Conservation (phyloP, 768 basidiomycete species). For the Phaffia tasmanica region DNA sequence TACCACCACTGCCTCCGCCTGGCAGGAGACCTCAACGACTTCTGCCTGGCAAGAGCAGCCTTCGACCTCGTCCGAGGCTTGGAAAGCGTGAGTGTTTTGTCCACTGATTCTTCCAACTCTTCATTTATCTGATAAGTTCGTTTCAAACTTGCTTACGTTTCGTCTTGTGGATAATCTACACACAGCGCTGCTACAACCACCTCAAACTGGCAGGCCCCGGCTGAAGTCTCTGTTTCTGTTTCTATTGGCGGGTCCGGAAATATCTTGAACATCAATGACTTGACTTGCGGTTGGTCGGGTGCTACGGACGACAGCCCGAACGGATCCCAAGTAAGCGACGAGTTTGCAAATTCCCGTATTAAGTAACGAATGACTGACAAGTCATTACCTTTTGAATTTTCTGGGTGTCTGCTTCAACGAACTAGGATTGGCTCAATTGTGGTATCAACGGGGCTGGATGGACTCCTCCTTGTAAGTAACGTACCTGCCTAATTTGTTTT, state of each 20-base stretch:
- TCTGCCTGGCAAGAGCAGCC: no score
- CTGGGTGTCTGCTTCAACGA: neutral
- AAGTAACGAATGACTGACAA: no score
- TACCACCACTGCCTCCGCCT: no score
- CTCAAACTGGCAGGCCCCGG: neutral
- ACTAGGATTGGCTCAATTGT: slow-evolving; percentile 19
- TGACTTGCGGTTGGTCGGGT: slow-evolving; percentile 15
- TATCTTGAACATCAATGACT: slow-evolving; percentile 11
- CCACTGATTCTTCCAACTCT: neutral
- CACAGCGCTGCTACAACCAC: neutral
- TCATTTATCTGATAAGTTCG: neutral
- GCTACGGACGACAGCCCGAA: neutral
- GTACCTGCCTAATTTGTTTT: neutral
- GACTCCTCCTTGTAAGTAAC: slow-evolving; percentile 22
- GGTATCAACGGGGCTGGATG: slow-evolving; percentile 23
- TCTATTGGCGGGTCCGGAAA: neutral
- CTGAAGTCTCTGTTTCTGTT: neutral
- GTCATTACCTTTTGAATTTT: no score
- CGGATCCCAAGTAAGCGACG: slow-evolving; percentile 18
- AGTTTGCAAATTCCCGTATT: no score
- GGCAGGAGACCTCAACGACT: no score
- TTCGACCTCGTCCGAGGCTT: no score
- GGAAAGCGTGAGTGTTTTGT: slow-evolving; percentile 1
- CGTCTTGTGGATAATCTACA: no score
- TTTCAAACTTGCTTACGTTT: neutral